Conservation (phyloP, 305 asterid genomes). For the Fraxinus greggii region DNA sequence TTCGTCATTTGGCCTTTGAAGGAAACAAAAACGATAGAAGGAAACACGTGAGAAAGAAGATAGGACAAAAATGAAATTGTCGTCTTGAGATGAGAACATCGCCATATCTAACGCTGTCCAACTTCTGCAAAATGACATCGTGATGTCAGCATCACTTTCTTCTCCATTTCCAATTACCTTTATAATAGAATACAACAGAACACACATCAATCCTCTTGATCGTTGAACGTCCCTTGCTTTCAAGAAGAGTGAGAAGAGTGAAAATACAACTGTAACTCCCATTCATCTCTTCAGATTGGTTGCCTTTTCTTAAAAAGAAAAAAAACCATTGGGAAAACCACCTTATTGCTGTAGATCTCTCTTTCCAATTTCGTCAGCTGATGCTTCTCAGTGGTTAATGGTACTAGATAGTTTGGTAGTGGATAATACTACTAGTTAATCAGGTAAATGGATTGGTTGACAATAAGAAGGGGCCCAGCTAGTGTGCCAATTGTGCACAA, state of each 20-base stretch:
- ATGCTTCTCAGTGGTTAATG: constrained; percentile 7
- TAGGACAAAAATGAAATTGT: constrained; percentile 4
- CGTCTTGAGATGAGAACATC: constrained; percentile 9
- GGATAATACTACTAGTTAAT: background rate
- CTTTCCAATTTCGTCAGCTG: constrained; percentile 9
- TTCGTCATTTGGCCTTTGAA: background rate
- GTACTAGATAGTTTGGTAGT: constrained; percentile 5
- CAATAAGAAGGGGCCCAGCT: constrained; percentile 31
- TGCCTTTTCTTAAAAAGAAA: background rate
- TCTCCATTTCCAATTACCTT: constrained; percentile 20
- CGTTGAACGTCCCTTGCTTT: background rate
- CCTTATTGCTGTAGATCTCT: constrained; percentile 10
- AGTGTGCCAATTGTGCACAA: constrained; percentile 54
- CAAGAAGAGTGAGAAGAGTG: constrained; percentile 13
- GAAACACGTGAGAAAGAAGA: background rate
- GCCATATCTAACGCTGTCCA: background rate
- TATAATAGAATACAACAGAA: constrained; percentile 5
- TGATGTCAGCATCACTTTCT: constrained; percentile 10
- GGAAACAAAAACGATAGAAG: background rate
- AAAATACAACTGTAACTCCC: constrained; percentile 13
- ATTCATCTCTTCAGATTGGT: background rate
- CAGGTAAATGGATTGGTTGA: constrained; percentile 38
- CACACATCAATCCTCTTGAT: constrained; percentile 4
- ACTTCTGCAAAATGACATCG: constrained; percentile 13
- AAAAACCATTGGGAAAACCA: constrained; percentile 10